phyloP scores from a whole-genome alignment of 2,329 filamentous ascomycete species.

The Colletotrichum australisinense region DNA sequence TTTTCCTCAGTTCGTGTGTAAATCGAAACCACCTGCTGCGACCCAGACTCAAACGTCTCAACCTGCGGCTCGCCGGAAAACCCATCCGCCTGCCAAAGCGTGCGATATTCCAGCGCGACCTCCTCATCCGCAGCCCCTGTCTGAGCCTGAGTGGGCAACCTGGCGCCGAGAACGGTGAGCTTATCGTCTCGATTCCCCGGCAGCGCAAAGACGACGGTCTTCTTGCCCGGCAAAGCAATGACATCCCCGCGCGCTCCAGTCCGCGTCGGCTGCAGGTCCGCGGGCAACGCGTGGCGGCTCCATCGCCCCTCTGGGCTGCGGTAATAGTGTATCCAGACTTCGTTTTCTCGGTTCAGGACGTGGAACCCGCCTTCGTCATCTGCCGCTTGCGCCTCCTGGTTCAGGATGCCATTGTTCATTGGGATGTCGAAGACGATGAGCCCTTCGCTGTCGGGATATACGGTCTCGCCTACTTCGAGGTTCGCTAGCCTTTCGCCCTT shows the following conservation, averaged over 20 bases:
- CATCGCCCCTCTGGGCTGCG: constrained; percentile 16
- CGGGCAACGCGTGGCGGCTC: constrained; percentile 18
- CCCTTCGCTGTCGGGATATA: constrained; percentile 26
- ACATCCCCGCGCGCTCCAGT: constrained; percentile 28
- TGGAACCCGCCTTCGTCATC: constrained; percentile 28
- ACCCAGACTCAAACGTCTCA: constrained; percentile 21
- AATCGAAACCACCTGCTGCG: constrained; percentile 14
- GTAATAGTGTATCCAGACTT: constrained; percentile 32
- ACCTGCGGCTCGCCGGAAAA: constrained; percentile 34
- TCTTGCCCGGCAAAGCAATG: constrained; percentile 10
- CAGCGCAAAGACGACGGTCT: constrained; percentile 22
- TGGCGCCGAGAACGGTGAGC: constrained; percentile 18
- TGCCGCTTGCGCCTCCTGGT: constrained; percentile 32
- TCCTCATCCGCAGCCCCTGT: background rate
- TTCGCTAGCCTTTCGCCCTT: constrained; percentile 23
- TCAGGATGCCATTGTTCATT: constrained; percentile 26
- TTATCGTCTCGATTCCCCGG: constrained; percentile 27
- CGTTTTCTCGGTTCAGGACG: constrained; percentile 29
- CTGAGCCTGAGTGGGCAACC: background rate
- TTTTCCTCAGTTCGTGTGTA: constrained; percentile 30
- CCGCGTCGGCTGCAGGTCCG: constrained; percentile 17
- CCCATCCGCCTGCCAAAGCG: constrained; percentile 21
- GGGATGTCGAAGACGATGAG: constrained; percentile 33
- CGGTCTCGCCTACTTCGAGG: constrained; percentile 28
- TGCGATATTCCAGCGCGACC: background rate